These are phyloP conservation scores for Carex pumila DNA, from an alignment of 176 grass and related monocot genomes.

Conservation along the genomic window DNA sequence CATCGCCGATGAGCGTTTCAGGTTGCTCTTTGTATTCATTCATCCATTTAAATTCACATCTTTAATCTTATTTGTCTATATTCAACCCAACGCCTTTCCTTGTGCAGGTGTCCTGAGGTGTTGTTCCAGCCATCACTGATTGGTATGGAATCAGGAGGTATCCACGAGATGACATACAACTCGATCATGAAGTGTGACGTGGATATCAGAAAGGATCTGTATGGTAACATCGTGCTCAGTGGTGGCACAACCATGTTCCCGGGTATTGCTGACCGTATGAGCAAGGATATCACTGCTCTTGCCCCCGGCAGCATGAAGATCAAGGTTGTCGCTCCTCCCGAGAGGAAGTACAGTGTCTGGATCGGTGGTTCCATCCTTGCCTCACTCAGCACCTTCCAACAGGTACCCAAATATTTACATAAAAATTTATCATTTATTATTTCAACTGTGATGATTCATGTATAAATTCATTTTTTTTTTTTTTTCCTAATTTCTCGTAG, in stretches of 20 bases:
- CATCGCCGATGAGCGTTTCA: slow-evolving; percentile 61
- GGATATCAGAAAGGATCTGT: slow-evolving; percentile 74
- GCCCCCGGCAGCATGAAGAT: slow-evolving; percentile 72
- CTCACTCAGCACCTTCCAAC: slow-evolving; percentile 75
- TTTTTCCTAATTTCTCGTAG: slow-evolving; percentile 6
- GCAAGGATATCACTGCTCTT: slow-evolving; percentile 71
- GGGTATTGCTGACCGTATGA: slow-evolving; percentile 78
- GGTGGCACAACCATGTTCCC: slow-evolving; percentile 79
- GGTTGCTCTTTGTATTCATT: slow-evolving; percentile 7
- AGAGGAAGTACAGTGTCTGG: slow-evolving; percentile 78
- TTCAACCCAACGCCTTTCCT: background rate
- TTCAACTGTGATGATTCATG: background rate
- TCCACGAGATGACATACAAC: slow-evolving; percentile 79
- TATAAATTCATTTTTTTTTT: too few relatives aligned
- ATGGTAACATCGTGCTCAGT: slow-evolving; percentile 77
- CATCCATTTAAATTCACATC: background rate
- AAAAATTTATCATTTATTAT: background rate
- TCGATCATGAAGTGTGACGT: slow-evolving; percentile 94
- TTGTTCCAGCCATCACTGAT: slow-evolving; percentile 83
- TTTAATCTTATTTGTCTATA: background rate
- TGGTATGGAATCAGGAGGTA: slow-evolving; percentile 68
- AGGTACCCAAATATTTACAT: slow-evolving; percentile 31
- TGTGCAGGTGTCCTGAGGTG: slow-evolving; percentile 58
- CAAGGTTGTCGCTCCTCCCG: slow-evolving; percentile 54
- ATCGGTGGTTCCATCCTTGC: slow-evolving; percentile 68